A percentile compares a stretch with the other conserved stretches of the same genome.
Evolutionary conservation across 768 basidiomycete genomes (phyloP).

Genomic region (Cystobasidiopsis lactophilus): DNA sequence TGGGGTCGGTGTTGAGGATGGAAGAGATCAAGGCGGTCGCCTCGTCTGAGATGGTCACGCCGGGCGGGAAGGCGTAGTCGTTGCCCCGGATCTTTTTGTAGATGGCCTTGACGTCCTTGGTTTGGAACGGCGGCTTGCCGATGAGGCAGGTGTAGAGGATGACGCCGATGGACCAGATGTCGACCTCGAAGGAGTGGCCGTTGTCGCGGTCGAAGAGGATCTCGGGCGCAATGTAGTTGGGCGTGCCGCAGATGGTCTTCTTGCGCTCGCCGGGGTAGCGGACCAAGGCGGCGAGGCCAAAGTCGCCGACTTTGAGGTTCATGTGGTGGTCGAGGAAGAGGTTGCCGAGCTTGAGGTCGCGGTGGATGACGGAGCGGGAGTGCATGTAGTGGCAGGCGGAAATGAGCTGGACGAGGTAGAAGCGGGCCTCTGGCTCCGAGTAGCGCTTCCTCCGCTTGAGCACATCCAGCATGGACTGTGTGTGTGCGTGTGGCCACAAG

Average conservation of each 20-base stretch:
- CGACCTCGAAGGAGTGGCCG: slow-evolving; percentile 94
- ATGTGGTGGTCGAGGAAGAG: slow-evolving; percentile 73
- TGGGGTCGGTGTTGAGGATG: slow-evolving; percentile 56
- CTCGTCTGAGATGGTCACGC: slow-evolving; percentile 45
- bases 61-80: slow-evolving; percentile 71
- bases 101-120: slow-evolving; percentile 88
- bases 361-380: slow-evolving; percentile 82
- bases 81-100: slow-evolving; percentile 90
- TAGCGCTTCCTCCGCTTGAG: slow-evolving; percentile 24
- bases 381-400: slow-evolving; percentile 98
- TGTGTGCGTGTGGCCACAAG: slow-evolving; percentile 37
- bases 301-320: slow-evolving; percentile 94
- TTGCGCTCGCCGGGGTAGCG: slow-evolving; percentile 91
- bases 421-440: slow-evolving; percentile 77
- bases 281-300: slow-evolving; percentile 87
- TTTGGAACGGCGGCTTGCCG: slow-evolving; percentile 95
- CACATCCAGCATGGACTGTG: slow-evolving; percentile 34
- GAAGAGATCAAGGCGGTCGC: slow-evolving; percentile 54
- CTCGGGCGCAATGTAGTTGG: slow-evolving; percentile 96
- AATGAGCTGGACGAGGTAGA: slow-evolving; percentile 80
- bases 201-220: slow-evolving; percentile 87
- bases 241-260: slow-evolving; percentile 96
- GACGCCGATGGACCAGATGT: slow-evolving; percentile 93
- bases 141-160: slow-evolving; percentile 85
- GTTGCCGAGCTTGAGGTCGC: slow-evolving; percentile 90